phyloP scores from a whole-genome alignment of 805 yeast genomes.

The Myxozyma udenii region DNA sequence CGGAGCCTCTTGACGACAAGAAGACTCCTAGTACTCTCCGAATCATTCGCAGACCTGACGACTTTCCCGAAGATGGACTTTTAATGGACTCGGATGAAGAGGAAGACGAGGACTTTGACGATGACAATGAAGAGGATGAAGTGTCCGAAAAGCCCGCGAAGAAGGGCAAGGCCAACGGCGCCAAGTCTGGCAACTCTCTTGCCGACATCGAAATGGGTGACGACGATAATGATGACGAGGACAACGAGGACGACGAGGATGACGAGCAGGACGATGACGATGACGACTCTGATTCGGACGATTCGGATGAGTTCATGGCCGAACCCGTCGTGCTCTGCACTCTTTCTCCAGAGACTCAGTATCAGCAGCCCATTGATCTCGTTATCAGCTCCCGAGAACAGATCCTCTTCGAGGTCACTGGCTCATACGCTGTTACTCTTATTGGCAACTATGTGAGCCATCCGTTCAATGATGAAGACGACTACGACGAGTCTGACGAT shows the following conservation, averaged over 20 bases:
- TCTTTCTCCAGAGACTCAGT: slow-evolving; percentile 70
- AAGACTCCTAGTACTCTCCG: slow-evolving; percentile 82
- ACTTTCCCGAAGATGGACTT: slow-evolving; percentile 32
- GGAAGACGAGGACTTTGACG: slow-evolving; percentile 38
- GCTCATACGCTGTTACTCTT: slow-evolving; percentile 88
- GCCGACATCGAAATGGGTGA: slow-evolving; percentile 51
- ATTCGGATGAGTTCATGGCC: slow-evolving; percentile 64
- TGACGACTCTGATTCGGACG: slow-evolving; percentile 50
- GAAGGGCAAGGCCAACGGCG: slow-evolving; percentile 37
- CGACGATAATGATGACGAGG: slow-evolving; percentile 46
- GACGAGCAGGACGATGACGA: slow-evolving; percentile 50
- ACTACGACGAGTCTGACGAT: slow-evolving; percentile 35
- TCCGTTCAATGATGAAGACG: slow-evolving; percentile 68
- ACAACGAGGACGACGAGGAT: slow-evolving; percentile 52
- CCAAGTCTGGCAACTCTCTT: slow-evolving; percentile 37
- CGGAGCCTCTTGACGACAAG: slow-evolving; percentile 61
- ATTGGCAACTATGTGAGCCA: slow-evolving; percentile 95
- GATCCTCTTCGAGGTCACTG: slow-evolving; percentile 89
- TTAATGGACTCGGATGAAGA: slow-evolving; percentile 30
- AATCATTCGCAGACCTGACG: slow-evolving; percentile 67
- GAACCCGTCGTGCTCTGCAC: slow-evolving; percentile 87
- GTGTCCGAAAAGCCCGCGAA: slow-evolving; percentile 37
- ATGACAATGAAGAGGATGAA: slow-evolving; percentile 33
- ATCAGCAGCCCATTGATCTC: slow-evolving; percentile 86
- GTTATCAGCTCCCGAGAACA: slow-evolving; percentile 93